Base-by-base conservation (phyloP, 306 rosid genomes). In the Carpinus fangiana region DNA sequence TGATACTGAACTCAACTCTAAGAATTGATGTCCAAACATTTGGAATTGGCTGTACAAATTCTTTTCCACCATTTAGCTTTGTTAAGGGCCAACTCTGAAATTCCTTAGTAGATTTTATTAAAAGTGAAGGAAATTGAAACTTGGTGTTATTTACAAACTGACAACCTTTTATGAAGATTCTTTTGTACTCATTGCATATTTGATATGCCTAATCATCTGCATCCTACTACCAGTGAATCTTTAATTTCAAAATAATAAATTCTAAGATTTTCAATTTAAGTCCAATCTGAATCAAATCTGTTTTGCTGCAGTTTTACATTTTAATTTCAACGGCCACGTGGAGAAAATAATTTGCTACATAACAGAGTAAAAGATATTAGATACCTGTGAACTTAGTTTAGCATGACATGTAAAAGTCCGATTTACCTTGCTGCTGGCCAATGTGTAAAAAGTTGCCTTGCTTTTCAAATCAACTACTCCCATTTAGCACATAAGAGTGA, bases 401-500 rank as follows among this genome's bases (percentile, higher is more conserved):
- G 4, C 62, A 56, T 20, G 62, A 7, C 69, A 28, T 62, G 45
- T 28, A 31, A 31, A 28, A 13, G 5, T 28, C n/a, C 20, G 13
- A 62, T 62, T 18, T 62, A 31, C 69, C 69, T 62, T 62, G n/a
- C 69, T 31, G 69, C 41, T 62, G 69, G 69, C 41, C 3, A 31
- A 31, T 62, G 69, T 16, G n/a, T 31, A 62, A 28, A 14, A 13
- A 31, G 9, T 28, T 62, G 10, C 68, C 41, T 61, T 61, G 43
- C 2, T 61, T 61, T 61, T 16, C 28, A 13, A 57, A 28, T 13
- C 68, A 28, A 14, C 68, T 4, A 61, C n/a, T 14, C 64, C 18
- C 68, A 26, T 11, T 61, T 26, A 28, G 18, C 43, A 23, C 31
- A 59, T 6, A 59, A 21, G 20, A 23, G 43, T 31, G 46, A 62